Conservation (phyloP, 1,284 basidiomycete species). For the Meira nashicola region DNA sequence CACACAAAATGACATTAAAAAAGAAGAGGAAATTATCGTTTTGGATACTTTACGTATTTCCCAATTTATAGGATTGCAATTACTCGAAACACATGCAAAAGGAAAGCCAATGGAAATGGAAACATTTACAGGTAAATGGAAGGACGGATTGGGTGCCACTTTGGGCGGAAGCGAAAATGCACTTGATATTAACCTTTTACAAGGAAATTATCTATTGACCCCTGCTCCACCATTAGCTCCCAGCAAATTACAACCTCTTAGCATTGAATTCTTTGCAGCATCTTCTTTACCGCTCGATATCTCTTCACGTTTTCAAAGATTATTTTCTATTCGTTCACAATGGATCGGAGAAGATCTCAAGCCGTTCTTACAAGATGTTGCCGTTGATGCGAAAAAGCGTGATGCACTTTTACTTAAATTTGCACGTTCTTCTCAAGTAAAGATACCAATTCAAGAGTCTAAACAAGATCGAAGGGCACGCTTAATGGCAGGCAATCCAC, state of each 20-base stretch:
- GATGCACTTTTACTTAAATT: constrained; percentile 41
- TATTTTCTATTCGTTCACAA: constrained; percentile 39
- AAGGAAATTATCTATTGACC: constrained; percentile 1
- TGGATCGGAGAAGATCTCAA: constrained; percentile 47
- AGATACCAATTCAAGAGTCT: constrained; percentile 16
- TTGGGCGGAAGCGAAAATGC: background rate
- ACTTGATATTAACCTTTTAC: background rate
- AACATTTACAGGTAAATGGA: constrained; percentile 6
- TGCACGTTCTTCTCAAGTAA: constrained; percentile 23
- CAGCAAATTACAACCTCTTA: constrained; percentile 6
- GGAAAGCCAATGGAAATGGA: background rate
- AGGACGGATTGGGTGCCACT: constrained; percentile 6
- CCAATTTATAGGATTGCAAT: constrained; percentile 31
- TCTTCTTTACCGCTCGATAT: constrained; percentile 40
- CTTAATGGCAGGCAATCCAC: background rate
- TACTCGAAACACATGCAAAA: constrained; percentile 18
- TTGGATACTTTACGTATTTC: constrained; percentile 25
- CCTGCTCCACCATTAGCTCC: constrained; percentile 2
- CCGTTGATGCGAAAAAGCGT: constrained; percentile 22
- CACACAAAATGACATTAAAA: background rate
- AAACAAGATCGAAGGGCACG: constrained; percentile 1
- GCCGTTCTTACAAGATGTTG: constrained; percentile 51
- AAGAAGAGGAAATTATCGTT: constrained; percentile 8
- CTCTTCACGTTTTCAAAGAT: constrained; percentile 44
- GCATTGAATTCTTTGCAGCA: constrained; percentile 43